phyloP scores from a whole-genome alignment of 352 stramenopile species.

The Phytopythium chamaehyphon region DNA sequence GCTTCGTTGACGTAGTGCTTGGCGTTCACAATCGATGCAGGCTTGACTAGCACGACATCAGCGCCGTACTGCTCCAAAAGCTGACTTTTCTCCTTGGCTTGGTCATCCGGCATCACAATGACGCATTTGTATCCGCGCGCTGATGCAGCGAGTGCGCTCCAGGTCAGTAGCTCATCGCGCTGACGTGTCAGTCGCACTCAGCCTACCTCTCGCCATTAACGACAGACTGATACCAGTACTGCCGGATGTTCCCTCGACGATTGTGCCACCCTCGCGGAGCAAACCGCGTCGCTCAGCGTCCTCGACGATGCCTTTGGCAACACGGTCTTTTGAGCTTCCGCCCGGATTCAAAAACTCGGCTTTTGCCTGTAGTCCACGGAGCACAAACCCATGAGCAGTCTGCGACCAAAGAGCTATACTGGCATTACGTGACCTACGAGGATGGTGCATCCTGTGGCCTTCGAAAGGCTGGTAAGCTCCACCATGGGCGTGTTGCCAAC shows the following conservation, averaged over 20 bases:
- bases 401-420: not conserved
- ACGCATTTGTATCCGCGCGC: conserved; percentile 93
- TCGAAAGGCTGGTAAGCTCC: conserved; percentile 86
- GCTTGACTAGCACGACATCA: conserved; percentile 86
- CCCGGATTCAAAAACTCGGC: conserved; percentile 97
- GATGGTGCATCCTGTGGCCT: conserved; percentile 88
- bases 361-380: conserved; percentile 62
- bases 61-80: conserved; percentile 82
- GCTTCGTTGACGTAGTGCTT: conserved; percentile 98
- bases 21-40: conserved; percentile 95
- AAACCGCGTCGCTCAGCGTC: conserved; percentile 87
- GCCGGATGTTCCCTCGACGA: conserved; percentile 97
- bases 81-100: conserved; percentile 90
- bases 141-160: conserved; percentile 6
- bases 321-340: conserved; percentile 96
- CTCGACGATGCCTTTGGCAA: conserved; percentile 94
- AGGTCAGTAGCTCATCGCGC: no score
- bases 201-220: conserved; percentile 84
- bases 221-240: conserved; percentile 97
- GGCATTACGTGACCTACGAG: conserved; percentile 40
- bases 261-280: conserved; percentile 89
- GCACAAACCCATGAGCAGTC: not conserved
- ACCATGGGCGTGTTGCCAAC: conserved; percentile 94
- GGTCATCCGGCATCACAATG: conserved; percentile 98
- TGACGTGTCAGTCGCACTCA: no score